Percentiles rank a stretch among this genome's conserved stretches.
phyloP scores from a whole-genome alignment of 345 rosid species.

The Gossypium australe region DNA sequence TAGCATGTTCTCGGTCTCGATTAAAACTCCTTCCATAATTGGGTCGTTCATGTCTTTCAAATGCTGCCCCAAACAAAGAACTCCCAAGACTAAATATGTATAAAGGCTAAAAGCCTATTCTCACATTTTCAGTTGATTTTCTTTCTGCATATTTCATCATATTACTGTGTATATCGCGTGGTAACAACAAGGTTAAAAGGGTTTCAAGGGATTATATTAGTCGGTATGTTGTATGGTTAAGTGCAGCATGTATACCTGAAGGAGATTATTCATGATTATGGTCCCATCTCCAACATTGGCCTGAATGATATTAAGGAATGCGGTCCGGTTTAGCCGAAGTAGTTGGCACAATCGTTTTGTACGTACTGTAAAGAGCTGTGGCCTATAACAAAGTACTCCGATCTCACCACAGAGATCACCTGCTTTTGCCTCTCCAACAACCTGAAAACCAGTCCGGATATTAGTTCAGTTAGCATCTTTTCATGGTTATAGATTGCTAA shows the following conservation, averaged over 20 bases:
- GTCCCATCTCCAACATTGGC: slow-evolving; percentile 94
- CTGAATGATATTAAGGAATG: slow-evolving; percentile 78
- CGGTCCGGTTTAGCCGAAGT: slow-evolving; percentile 74
- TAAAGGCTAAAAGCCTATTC: not conserved
- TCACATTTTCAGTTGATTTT: slow-evolving; percentile 1
- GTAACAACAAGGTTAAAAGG: not conserved
- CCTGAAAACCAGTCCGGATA: slow-evolving; percentile 34
- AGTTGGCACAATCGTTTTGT: slow-evolving; percentile 87
- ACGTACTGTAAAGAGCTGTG: slow-evolving; percentile 83
- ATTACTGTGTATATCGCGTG: not conserved
- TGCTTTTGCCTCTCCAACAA: slow-evolving; percentile 60
- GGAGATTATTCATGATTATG: slow-evolving; percentile 85
- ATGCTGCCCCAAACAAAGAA: slow-evolving; percentile 37
- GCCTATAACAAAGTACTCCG: slow-evolving; percentile 82
- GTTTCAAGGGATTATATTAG: not conserved
- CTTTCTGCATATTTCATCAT: not conserved
- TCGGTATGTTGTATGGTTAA: not conserved
- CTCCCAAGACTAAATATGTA: not conserved
- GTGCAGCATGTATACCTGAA: slow-evolving; percentile 47
- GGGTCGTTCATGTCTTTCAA: slow-evolving; percentile 72
- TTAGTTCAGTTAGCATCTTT: not conserved
- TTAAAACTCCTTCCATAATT: slow-evolving; percentile 53
- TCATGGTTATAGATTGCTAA: not conserved
- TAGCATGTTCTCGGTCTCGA: slow-evolving; percentile 73
- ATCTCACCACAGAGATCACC: slow-evolving; percentile 88